Evolutionary conservation across 2,329 filamentous ascomycete species (phyloP), one percentile per base, ranked within the genome.

Genomic region (Apiospora koreana): DNA sequence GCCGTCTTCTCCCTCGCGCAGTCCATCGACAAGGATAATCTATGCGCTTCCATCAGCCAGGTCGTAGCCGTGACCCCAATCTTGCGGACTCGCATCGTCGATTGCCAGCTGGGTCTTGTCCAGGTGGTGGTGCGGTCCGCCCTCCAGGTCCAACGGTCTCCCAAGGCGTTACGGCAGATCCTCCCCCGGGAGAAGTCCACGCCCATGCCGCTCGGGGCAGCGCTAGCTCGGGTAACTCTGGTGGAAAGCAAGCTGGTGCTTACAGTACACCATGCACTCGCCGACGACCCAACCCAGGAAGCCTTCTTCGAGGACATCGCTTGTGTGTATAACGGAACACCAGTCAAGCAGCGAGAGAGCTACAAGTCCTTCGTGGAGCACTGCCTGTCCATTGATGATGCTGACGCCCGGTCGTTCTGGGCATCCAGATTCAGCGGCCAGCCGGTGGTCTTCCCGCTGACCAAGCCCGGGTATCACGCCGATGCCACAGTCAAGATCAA

Each of bases 371-470:
- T 74, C 38, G 70, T 71, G 1, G 35, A 41, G 18, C 46, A 72
- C 25, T 73, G 31, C 50, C 28, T 50, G 9, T 38, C 58, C 18
- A 70, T 74, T 10, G 69, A 74, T 18, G 70, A 71, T 43, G 5
- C n/a, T 9, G 28, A 28, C 8, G 73, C 71, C 14, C 73, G 45
- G 21, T 68, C 69, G 16, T 74, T 74, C 58, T 74, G 73, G 73
- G 69, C 58, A 42, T 35, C 70, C 7, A 46, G 73, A 18, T 72
- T 74, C 66, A 70, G 43, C 21, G 72, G 73, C 0, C n/a, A 16
- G 7, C 69, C 72, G 31, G 50, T 67, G 12, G 64, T 70, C 12
- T 74, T 73, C 46, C 72, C 72, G 9, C 6, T 25, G 16, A 16
- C 64, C 23, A 25, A 50, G 16, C 31, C 62, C 16, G 42, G 31